phyloP scores from a whole-genome alignment of 805 yeast genomes.

The Metschnikowia picachoensis region DNA sequence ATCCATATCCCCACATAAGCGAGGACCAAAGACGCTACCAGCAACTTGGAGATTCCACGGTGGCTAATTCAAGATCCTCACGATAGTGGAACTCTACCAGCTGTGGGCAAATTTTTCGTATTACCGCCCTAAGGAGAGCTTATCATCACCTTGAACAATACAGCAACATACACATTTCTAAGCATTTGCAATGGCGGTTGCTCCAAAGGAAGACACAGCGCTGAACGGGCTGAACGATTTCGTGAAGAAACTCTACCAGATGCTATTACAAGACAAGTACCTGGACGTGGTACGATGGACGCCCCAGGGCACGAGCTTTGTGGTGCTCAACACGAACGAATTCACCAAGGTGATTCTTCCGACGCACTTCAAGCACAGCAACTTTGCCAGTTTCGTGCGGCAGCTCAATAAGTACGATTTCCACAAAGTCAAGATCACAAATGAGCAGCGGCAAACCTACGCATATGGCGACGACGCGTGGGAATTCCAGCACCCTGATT shows the following conservation, averaged over 20 bases:
- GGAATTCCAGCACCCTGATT: conserved; percentile 94
- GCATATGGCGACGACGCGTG: conserved; percentile 70
- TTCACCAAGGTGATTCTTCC: conserved; percentile 88
- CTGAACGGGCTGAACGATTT: conserved; percentile 65
- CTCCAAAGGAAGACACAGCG: conserved; percentile 10
- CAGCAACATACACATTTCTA: neutral
- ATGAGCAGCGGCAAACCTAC: conserved; percentile 46
- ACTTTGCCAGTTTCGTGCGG: conserved; percentile 91
- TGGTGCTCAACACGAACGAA: conserved; percentile 84
- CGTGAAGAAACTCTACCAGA: conserved; percentile 73
- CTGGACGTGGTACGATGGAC: conserved; percentile 83
- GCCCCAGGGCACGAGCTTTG: conserved; percentile 76
- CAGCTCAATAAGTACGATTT: conserved; percentile 96
- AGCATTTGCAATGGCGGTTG: neutral
- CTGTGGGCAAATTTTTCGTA: neutral
- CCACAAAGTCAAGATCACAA: conserved; percentile 83
- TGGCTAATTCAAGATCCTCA: too few relatives aligned
- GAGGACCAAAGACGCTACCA: too few relatives aligned
- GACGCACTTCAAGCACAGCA: conserved; percentile 88
- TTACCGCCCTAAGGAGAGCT: neutral
- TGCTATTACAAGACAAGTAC: conserved; percentile 81
- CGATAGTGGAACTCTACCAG: too few relatives aligned
- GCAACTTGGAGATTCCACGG: too few relatives aligned
- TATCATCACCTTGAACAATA: neutral
- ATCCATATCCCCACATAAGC: too few relatives aligned